A percentile compares a stretch with the other conserved stretches of the same genome.
These are phyloP conservation scores for Salinomyces thailandicus DNA, from an alignment of 2,329 filamentous ascomycete genomes.

Conservation along the genomic window DNA sequence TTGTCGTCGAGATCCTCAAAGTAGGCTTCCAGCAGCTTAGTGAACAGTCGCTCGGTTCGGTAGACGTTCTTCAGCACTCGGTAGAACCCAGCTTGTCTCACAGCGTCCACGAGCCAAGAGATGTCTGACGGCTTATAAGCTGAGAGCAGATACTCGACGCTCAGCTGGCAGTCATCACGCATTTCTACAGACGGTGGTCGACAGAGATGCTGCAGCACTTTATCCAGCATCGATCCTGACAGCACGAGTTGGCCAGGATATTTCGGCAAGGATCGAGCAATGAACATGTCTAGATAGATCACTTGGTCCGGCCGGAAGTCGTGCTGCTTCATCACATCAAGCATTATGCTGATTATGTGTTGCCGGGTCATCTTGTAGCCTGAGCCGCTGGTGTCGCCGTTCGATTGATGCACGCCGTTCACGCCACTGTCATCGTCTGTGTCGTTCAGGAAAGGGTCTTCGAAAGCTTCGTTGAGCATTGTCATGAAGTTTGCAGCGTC, in stretches of 20 bases:
- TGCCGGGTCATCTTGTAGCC: conserved; percentile 60
- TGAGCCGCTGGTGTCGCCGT: conserved; percentile 14
- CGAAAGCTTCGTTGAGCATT: conserved; percentile 92
- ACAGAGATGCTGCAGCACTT: conserved; percentile 72
- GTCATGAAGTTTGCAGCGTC: conserved; percentile 89
- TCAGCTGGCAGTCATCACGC: conserved; percentile 91
- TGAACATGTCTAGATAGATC: conserved; percentile 97
- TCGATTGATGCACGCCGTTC: conserved; percentile 19
- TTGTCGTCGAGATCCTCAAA: conserved; percentile 76
- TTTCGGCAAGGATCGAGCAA: conserved; percentile 89
- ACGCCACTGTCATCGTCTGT: conserved; percentile 42
- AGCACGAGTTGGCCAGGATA: conserved; percentile 93
- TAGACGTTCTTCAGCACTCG: conserved; percentile 87
- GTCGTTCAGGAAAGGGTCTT: conserved; percentile 80
- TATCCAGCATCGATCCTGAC: conserved; percentile 73
- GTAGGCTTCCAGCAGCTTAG: conserved; percentile 66
- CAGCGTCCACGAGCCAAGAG: conserved; percentile 61
- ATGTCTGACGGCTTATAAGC: conserved; percentile 85
- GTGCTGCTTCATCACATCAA: conserved; percentile 74
- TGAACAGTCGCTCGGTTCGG: conserved; percentile 66
- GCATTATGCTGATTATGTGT: conserved; percentile 79
- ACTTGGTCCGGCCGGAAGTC: conserved; percentile 72
- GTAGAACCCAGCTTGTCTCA: conserved; percentile 73
- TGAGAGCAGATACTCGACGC: conserved; percentile 86
- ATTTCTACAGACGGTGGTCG: conserved; percentile 70